These are phyloP conservation scores for Termitomyces sp. DNA, from an alignment of 768 basidiomycete genomes.

Conservation along the genomic window DNA sequence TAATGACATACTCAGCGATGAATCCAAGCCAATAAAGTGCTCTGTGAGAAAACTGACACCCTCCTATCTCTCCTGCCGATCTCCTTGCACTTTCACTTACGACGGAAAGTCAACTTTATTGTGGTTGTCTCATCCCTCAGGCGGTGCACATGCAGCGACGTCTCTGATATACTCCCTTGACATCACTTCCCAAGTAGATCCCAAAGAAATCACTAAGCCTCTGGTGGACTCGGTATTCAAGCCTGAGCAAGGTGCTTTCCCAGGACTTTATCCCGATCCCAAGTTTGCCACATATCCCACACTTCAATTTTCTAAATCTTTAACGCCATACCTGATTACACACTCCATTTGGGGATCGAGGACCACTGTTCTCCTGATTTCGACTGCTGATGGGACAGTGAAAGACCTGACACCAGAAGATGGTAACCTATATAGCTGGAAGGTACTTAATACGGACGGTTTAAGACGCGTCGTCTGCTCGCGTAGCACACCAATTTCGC, in stretches of 20 bases:
- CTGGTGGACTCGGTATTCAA: constrained; percentile 41
- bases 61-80: constrained; percentile 46
- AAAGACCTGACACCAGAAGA: constrained; percentile 37
- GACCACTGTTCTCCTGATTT: constrained; percentile 43
- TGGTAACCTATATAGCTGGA: constrained; percentile 43
- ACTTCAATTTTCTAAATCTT: constrained; percentile 17
- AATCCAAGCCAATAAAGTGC: constrained; percentile 9
- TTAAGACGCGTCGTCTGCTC: constrained; percentile 36
- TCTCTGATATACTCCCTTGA: constrained; percentile 43
- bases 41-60: constrained; percentile 36
- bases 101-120: constrained; percentile 27
- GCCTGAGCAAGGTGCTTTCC: constrained; percentile 39
- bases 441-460: constrained; percentile 46
- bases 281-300: constrained; percentile 41
- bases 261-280: constrained; percentile 55
- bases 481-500: constrained; percentile 42
- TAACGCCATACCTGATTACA: constrained; percentile 29
- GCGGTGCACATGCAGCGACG: constrained; percentile 58
- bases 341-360: constrained; percentile 53
- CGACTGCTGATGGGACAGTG: constrained; percentile 33
- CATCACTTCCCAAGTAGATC: constrained; percentile 19
- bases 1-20: constrained; percentile 2
- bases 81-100: constrained; percentile 43
- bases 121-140: constrained; percentile 50
- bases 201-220: constrained; percentile 11